Evolutionary conservation across 1,284 basidiomycete species (phyloP), one percentile per base, ranked within the genome.

Genomic region (Boletellus deceptivus): DNA sequence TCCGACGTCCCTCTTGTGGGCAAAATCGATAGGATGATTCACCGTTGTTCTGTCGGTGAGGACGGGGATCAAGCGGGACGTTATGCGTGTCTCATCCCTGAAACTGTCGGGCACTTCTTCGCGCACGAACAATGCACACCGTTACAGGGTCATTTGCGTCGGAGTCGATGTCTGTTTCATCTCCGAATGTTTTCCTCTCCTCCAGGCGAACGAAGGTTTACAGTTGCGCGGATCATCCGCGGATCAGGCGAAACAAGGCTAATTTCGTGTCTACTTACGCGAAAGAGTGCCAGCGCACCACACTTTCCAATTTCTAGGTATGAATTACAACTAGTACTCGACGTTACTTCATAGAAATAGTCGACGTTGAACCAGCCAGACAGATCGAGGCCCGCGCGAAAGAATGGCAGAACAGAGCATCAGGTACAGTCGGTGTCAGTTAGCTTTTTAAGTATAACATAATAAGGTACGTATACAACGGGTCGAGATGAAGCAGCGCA

Each of bases 381-480:
- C 11, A 51, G 22, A 24, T 43, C 44, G 45, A 38, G 42, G 50
- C 33, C 43, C 40, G 50, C 34, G 39, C 47, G 43, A 47, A 33
- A 47, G 34, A 54, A 52, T 38, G 25, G 31, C 35, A 46, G 52
- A 49, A 40, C 52, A 50, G 42, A 48, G 36, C 48, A 35, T 47
- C 50, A 39, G 46, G 55, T 67, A 58, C 55, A 65, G 27, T 40
- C 43, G 39, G 40, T 51, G 47, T 57, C 53, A 48, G 58, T 65
- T 69, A 63, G 55, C 52, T 43, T 63, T 66, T 69, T 65, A 62
- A 42, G 41, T 58, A 69, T 70, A 69, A 70, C 35, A 59, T 68
- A 66, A 57, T 58, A 56, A 43, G 51, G 52, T 70, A 61, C n/a
- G 55, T 62, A 64, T 69, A 59, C 57, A 69, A 58, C 52, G 43